Evolutionary conservation across 495 filamentous ascomycete genomes (phyloP), one percentile per base, ranked within the genome.

Genomic region (Achaetomiella virescens): DNA sequence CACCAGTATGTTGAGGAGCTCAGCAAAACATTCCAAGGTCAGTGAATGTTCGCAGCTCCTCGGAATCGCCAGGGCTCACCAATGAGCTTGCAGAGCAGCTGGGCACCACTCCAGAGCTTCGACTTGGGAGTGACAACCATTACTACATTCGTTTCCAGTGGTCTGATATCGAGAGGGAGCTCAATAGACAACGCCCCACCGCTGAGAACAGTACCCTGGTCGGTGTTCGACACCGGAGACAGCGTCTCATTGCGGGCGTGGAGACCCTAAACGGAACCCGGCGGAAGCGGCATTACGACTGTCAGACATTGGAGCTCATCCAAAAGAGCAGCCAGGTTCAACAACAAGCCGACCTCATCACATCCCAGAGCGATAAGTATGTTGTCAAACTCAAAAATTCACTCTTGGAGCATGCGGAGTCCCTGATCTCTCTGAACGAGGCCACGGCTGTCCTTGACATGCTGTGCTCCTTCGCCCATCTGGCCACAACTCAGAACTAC

Each of bases 401-500:
- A 12, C 75, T 95, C 24, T 78, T 87, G 35, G 70, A 73, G 4
- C 81, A 90, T 52, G 81, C 91, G 20, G 82, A 84, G 1, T 69
- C 72, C 3, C 73, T 97, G 0, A 95, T 91, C 69, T 82, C 81
- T 53, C 78, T 90, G 49, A 90, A 88, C 60, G 91, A 97, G 62
- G 84, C 83, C 18, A 85, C 97, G 56, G 89, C 89, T n/a, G 81
- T 90, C 68, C 77, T 98, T 6, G 93, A 98, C 66, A 95, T 97
- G 89, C 73, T 95, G n/a, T 74, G 83, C 24, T 79, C 88, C 8
- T 97, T 96, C 69, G 84, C 84, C 6, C 84, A 96, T 14, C 67
- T 91, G 6, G 85, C 88, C 38, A 89, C 86, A 6, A 81, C 78
- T 21, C 75, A 86, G 56, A 87, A 92, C 51, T 98, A 97, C 65